These are phyloP conservation scores for Rosa multiflora DNA, from an alignment of 306 rosid genomes.

Conservation along the genomic window DNA sequence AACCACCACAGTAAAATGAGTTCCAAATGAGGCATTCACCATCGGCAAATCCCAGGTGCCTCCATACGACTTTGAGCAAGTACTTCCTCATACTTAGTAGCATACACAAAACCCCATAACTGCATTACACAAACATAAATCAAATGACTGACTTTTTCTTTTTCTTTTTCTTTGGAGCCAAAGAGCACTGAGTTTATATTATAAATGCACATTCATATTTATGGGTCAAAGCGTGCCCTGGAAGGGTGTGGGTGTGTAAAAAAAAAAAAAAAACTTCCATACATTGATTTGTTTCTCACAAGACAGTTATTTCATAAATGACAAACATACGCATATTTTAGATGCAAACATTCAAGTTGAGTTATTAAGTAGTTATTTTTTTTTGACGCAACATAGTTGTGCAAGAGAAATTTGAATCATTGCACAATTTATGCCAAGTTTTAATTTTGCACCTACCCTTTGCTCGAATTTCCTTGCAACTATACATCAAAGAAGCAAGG, in stretches of 20 bases:
- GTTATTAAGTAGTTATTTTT: not conserved
- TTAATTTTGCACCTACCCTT: constrained; percentile 7
- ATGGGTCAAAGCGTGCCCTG: not conserved
- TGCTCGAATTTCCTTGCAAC: constrained; percentile 12
- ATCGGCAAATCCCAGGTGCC: constrained; percentile 79
- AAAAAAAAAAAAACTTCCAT: no score
- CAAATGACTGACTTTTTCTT: constrained; percentile 14
- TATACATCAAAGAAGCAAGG: constrained; percentile 10
- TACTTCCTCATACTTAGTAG: constrained; percentile 75
- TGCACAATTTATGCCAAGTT: not conserved
- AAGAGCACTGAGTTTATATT: not conserved
- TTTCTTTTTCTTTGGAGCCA: not conserved
- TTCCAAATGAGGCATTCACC: constrained; percentile 37
- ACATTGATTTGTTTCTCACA: not conserved
- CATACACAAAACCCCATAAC: constrained; percentile 91
- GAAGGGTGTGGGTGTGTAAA: no score
- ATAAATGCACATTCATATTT: not conserved
- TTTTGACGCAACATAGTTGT: not conserved
- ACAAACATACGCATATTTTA: not conserved
- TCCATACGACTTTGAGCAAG: constrained; percentile 72
- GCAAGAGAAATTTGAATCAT: not conserved
- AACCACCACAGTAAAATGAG: not conserved
- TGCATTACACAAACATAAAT: constrained; percentile 36
- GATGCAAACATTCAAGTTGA: not conserved
- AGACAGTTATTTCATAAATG: not conserved